Base-by-base conservation (phyloP, 148 eudicot genomes). In the Salicornia ramosissima region DNA sequence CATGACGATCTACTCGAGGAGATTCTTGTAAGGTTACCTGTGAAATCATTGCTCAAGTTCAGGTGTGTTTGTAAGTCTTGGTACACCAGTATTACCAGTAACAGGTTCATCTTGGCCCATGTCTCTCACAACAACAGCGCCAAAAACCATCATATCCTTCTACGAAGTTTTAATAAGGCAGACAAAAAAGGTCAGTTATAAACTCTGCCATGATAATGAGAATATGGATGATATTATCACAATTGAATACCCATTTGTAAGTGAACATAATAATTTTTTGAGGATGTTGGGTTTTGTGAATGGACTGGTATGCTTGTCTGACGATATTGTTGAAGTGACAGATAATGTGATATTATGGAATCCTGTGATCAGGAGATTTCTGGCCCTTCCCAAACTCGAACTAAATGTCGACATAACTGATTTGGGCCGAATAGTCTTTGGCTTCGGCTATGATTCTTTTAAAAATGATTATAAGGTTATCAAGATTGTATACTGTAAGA, bases 371-470 rank as follows among this genome's bases (percentile, higher is more conserved):
- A 72, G 67, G 58, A 81, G 68, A 60, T 62, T 54, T 9, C 58
- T 78, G 16, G 22, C 50, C 30, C 57, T 81, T 21, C 79, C 77
- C 1, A 30, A 31, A 40, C 77, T 76, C 65, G 5, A 52, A 19
- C 30, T 78, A 4, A 11, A 42, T 0, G 10, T 30, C 28, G 29
- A n/a, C 4, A 16, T 73, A 24, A 9, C 11, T 21, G 58, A 77
- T n/a, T 3, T 55, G 29, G 46, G 64, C 21, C 50, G 30, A 11
- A 53, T 54, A 11, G 45, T 67, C 71, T 49, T 63, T 31, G 81
- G 81, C n/a, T 78, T 81, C 13, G 84, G 84, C 22, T 71, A 55
- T 65, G 84, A 81, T 70, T 24, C 77, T 4, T 8, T 22, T 6
- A 67, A 4, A 29, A 71, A 77, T 21, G 79, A 81, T 14, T 75